These are phyloP conservation scores for Talaromyces atroroseus DNA, from an alignment of 2,329 filamentous ascomycete species.

Conservation along the genomic window DNA sequence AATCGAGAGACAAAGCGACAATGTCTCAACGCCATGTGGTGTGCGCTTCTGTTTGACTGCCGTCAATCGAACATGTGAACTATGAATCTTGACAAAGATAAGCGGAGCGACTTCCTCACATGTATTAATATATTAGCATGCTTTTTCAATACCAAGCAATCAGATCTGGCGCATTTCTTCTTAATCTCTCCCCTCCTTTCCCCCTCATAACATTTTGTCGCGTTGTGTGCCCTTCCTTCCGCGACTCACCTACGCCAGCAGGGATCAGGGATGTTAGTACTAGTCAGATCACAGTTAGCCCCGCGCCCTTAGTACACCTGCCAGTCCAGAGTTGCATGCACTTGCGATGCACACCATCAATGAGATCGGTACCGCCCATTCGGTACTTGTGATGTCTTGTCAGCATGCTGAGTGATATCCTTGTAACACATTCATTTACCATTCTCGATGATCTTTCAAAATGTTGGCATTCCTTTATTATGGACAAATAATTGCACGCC, in stretches of 20 bases:
- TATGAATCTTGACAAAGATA: background rate
- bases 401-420: background rate
- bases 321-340: slow-evolving; percentile 2
- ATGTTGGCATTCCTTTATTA: slow-evolving; percentile 33
- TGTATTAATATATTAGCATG: background rate
- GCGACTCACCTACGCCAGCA: background rate
- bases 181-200: background rate
- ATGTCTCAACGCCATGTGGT: slow-evolving; percentile 5
- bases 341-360: background rate
- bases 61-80: too few relatives aligned
- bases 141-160: background rate
- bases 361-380: slow-evolving; percentile 1
- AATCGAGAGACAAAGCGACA: background rate
- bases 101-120: too few relatives aligned
- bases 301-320: background rate
- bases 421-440: background rate
- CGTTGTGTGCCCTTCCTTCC: background rate
- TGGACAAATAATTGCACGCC: slow-evolving; percentile 15
- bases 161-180: background rate
- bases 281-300: background rate
- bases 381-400: background rate
- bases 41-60: background rate
- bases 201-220: background rate
- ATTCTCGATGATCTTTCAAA: background rate
- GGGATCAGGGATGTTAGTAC: slow-evolving; percentile 6